Evolutionary conservation across 2,329 filamentous ascomycete genomes (phyloP), one percentile per base, ranked within the genome.

Genomic region (Emergomyces orientalis): DNA sequence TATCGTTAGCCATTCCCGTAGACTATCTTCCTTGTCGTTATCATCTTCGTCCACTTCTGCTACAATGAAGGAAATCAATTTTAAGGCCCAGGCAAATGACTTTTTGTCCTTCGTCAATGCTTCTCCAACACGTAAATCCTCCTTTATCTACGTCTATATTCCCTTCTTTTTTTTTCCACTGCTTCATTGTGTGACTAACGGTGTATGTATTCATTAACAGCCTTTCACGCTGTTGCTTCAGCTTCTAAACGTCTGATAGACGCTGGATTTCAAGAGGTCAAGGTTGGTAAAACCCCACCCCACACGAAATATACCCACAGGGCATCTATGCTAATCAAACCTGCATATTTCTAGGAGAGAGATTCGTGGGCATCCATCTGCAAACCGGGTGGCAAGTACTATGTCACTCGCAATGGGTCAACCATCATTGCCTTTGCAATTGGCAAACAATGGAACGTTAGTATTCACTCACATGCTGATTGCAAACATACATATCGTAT

Each of bases 51-150:
- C 56, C 27, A 47, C 37, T 58, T 43, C 63, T 56, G 65, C 69
- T 32, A 72, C 65, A 57, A 74, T 74, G 72, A 64, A 67, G 45
- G 65, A 66, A 37, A 49, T 67, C 32, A 65, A 70, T 59, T 69
- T 70, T 65, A 74, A 70, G 63, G 69, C 67, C 55, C 65, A 65
- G 61, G 90, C 90, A 62, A 80, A 88, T 77, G 90, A 95, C 80
- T 96, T 97, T 76, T 79, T 96, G 73, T 88, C 90, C 77, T 97
- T 96, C 79, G 88, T 97, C 75, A 96, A 97, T 77, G 89, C 88
- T 66, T 97, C 92, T 63, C 94, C 94, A 14, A 96, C 92, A 61
- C 93, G 92, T 96, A 82, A 70, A 86, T 7, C 2, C 4, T 1
- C 52, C 7, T 6, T 19, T n/a, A n/a, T n/a, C n/a, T n/a, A n/a